These are phyloP conservation scores for Dendryphion nanum DNA, from an alignment of 2,329 filamentous ascomycete species.

Conservation along the genomic window DNA sequence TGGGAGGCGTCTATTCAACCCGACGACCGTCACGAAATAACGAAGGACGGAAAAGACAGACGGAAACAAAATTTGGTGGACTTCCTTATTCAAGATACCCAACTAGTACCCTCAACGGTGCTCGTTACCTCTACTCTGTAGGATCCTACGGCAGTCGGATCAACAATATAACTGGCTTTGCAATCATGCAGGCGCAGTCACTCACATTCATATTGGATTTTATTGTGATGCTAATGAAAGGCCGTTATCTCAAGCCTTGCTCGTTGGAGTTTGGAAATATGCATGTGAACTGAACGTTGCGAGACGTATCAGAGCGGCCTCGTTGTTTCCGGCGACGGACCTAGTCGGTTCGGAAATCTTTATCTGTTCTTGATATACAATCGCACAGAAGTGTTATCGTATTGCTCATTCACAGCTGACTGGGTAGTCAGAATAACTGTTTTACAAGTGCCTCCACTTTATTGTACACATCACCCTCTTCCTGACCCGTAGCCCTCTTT, in stretches of 20 bases:
- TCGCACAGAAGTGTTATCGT: conserved; percentile 1
- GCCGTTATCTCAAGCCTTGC: no score
- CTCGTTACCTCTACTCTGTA: conserved; percentile 16
- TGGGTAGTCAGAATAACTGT: conserved; percentile 35
- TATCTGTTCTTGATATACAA: neutral
- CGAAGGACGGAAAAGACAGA: conserved; percentile 10
- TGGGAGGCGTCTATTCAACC: conserved; percentile 42
- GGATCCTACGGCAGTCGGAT: no score
- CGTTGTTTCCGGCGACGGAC: no score
- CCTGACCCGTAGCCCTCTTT: conserved; percentile 44
- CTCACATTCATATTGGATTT: no score
- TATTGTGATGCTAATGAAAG: no score
- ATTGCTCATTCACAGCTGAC: no score
- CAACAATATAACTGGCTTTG: neutral
- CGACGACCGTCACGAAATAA: conserved; percentile 34
- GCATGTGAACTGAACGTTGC: no score
- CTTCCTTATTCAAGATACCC: conserved; percentile 24
- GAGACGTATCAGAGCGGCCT: no score
- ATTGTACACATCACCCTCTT: conserved; percentile 44
- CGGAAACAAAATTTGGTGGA: conserved; percentile 5
- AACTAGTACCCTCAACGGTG: conserved; percentile 27
- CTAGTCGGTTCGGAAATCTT: no score
- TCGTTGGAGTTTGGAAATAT: no score
- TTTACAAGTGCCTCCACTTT: conserved; percentile 45
- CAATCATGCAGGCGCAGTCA: conserved; percentile 1